Evolutionary conservation across 176 grass and related monocot species (phyloP).

Genomic region (Aegilops bicornis): DNA sequence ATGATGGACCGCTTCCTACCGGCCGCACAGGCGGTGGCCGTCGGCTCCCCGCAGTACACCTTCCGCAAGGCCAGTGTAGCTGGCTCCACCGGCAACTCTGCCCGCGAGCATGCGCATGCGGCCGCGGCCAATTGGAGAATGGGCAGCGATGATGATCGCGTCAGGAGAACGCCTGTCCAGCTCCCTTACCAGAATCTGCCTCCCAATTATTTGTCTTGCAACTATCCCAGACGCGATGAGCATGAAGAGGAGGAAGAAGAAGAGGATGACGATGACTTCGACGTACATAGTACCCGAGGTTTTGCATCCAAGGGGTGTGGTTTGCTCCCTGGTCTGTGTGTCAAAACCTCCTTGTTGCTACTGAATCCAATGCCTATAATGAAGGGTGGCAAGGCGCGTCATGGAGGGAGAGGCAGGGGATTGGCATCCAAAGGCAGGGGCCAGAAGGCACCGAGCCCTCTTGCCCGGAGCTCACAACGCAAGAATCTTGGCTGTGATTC

Average conservation of each 20-base stretch:
- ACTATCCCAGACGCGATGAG: slow-evolving; percentile 38
- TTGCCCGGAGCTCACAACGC: slow-evolving; percentile 60
- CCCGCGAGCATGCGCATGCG: slow-evolving; percentile 20
- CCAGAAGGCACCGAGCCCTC: slow-evolving; percentile 32
- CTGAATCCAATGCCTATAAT: slow-evolving; percentile 77
- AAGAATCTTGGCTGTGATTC: slow-evolving; percentile 47
- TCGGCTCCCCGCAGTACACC: slow-evolving; percentile 71
- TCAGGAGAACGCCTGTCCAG: slow-evolving; percentile 57
- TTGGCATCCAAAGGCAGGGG: slow-evolving; percentile 24
- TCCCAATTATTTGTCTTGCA: slow-evolving; percentile 57
- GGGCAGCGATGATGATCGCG: slow-evolving; percentile 28
- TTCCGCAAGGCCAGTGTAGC: slow-evolving; percentile 56
- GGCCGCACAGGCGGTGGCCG: slow-evolving; percentile 78
- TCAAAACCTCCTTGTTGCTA: slow-evolving; percentile 70
- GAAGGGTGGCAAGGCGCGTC: slow-evolving; percentile 37
- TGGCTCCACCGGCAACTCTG: slow-evolving; percentile 11
- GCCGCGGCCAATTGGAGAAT: neutral
- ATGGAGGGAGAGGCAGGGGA: neutral
- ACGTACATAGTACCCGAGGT: slow-evolving; percentile 48
- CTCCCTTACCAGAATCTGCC: slow-evolving; percentile 65
- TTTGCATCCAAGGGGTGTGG: slow-evolving; percentile 83
- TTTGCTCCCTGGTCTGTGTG: slow-evolving; percentile 71
- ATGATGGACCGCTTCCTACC: slow-evolving; percentile 94
- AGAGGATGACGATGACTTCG: slow-evolving; percentile 53
- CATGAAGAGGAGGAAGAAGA: slow-evolving; percentile 44